Evolutionary conservation across 371 early-diverging fungal species (phyloP).

Genomic region (Thermomucor indicae-seudaticae): DNA sequence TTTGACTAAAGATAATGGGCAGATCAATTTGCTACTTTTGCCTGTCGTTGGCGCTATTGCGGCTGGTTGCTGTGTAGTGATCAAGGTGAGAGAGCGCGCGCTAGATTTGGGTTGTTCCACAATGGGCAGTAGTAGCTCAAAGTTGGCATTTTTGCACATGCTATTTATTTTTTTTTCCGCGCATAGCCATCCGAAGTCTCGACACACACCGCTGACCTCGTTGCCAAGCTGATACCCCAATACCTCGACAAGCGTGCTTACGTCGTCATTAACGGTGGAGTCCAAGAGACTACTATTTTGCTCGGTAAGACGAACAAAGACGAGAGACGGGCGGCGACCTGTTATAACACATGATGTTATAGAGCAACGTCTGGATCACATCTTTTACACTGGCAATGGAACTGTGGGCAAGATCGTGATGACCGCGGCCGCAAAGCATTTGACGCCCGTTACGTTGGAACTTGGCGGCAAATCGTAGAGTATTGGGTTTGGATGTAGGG

Average conservation of each 20-base stretch:
- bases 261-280: slow-evolving; percentile 74
- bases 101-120: background rate
- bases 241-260: slow-evolving; percentile 71
- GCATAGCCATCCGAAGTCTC: slow-evolving; percentile 82
- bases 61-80: slow-evolving; percentile 82
- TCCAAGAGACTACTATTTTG: slow-evolving; percentile 64
- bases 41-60: slow-evolving; percentile 89
- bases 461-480: slow-evolving; percentile 81
- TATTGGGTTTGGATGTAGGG: too few relatives aligned
- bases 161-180: background rate
- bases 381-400: slow-evolving; percentile 91
- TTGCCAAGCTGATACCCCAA: slow-evolving; percentile 58
- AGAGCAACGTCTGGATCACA: slow-evolving; percentile 75
- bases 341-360: background rate
- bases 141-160: background rate
- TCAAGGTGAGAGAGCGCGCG: slow-evolving; percentile 52
- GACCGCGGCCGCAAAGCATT: slow-evolving; percentile 70
- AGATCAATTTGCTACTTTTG: slow-evolving; percentile 57
- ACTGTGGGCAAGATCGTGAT: slow-evolving; percentile 76
- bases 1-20: too few relatives aligned
- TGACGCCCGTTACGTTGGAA: slow-evolving; percentile 82
- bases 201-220: slow-evolving; percentile 53
- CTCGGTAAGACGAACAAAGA: slow-evolving; percentile 36
- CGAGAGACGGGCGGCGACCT: background rate
- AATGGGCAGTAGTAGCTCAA: background rate